These are phyloP conservation scores for Aristolochia fimbriata DNA, from an alignment of 164 flowering plant genomes.

Conservation along the genomic window DNA sequence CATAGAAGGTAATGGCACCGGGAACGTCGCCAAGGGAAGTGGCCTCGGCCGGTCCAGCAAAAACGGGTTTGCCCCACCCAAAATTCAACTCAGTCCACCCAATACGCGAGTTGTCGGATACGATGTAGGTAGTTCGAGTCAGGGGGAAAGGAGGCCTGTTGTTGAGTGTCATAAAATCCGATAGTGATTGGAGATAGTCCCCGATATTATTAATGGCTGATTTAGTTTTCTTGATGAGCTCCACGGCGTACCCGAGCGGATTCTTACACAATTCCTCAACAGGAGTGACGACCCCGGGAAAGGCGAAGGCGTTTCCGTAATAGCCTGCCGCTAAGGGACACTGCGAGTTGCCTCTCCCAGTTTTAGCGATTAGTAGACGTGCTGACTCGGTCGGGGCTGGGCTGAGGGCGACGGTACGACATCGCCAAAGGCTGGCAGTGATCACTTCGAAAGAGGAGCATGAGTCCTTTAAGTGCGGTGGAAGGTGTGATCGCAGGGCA, in stretches of 20 bases:
- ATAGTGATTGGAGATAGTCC: constrained; percentile 22
- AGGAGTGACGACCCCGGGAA: constrained; percentile 9
- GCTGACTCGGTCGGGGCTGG: constrained; percentile 15
- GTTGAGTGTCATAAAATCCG: constrained; percentile 16
- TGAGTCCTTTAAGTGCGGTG: constrained; percentile 7
- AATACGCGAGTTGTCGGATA: constrained; percentile 25
- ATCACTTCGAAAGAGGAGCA: constrained; percentile 19
- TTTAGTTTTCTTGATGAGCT: constrained; percentile 16
- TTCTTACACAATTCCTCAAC: constrained; percentile 8
- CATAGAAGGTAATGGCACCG: background rate
- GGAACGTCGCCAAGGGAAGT: background rate
- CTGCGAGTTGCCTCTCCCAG: constrained; percentile 7
- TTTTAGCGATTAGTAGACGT: constrained; percentile 6
- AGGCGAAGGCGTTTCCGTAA: constrained; percentile 19
- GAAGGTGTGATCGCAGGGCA: constrained; percentile 12
- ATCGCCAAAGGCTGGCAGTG: constrained; percentile 27
- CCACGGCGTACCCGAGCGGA: constrained; percentile 20
- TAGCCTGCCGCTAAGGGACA: constrained; percentile 18
- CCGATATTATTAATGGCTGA: constrained; percentile 4
- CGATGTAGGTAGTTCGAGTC: constrained; percentile 23
- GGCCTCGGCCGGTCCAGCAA: constrained; percentile 5
- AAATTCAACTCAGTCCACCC: background rate
- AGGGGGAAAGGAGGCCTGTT: constrained; percentile 16
- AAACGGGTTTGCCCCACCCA: constrained; percentile 11
- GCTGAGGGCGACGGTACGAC: constrained; percentile 21